Base-by-base conservation (phyloP, 2,329 filamentous ascomycete genomes). In the Periglandula ipomoeae region DNA sequence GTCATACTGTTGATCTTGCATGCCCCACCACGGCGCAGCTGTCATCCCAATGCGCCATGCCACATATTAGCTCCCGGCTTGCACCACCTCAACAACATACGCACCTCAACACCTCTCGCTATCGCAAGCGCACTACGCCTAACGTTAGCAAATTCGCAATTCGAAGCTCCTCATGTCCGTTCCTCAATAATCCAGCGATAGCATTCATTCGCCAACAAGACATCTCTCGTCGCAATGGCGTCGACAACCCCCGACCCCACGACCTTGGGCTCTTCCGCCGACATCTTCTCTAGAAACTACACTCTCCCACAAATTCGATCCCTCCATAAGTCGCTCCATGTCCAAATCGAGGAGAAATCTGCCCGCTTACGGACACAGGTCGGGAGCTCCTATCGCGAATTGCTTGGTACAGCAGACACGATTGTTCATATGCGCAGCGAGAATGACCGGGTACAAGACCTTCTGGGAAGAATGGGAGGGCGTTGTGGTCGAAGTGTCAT, bases 361-460 rank as follows among this genome's bases (percentile, higher is more conserved):
- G 70, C 70, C 44, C 79, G 79, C 27, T 70, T 84, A 59, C 79
- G 81, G 56, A 81, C 75, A 17, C 77, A 82, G 61, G 81, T 84
- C 52, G 81, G 81, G 55, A 74, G 70, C 50, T 82, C 78, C 60
- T 97, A 97, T 67, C 86, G 91, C 56, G 88, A 93, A 59, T 81
- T 97, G 8, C 81, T 97, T 23, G 87, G 87, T 46, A 96, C 91
- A 0, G 91, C 91, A 48, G 90, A 96, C 68, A 84, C 84, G n/a
- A 97, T 97, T 56, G 85, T 96, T 48, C 78, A 83, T 52, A 95
- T 97, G 88, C 85, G 88, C 56, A 69, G 68, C 35, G 82, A 91
- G 61, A 91, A 93, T 69, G 78, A 84, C 52, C 70, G 73, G 11
- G 84, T 89, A 15, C 89, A 95, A 65, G 70, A 74, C 5, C 78